Base-by-base conservation (phyloP, 495 filamentous ascomycete genomes). In the Sordaria brevicollis region DNA sequence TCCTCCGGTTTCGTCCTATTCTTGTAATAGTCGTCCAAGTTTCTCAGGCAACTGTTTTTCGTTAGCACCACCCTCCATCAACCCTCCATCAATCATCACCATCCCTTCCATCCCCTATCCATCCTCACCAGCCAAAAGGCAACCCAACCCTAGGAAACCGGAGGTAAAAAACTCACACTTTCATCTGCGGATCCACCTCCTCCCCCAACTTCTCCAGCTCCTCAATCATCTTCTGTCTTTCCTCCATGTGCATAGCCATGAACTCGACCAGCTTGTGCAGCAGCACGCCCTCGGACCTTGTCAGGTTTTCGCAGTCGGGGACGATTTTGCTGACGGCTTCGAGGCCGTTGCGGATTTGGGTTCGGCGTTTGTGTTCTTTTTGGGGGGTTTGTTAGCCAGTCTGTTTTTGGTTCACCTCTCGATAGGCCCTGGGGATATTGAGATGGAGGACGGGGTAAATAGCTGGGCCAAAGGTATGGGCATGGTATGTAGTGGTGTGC, bases 331-430 rank as follows among this genome's bases (percentile, higher is more conserved):
- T 90, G 2, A 97, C 84, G 21, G 88, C 84, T 79, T 97, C 93
- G 73, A 95, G 96, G n/a, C 90, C 92, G 35, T 91, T 88, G 35
- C 94, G 87, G 71, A 97, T 97, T 4, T 90, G 90, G 73, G 91
- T 87, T 35, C 94, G 89, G 13, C 94, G 90, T 79, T 97, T 96
- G 77, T 96, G 91, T 78, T 97, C 94, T 87, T 36, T 21, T 10
- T 8, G 21, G 15, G 13, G 49, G 29, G 15, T 25, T 29, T 62
- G 49, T 62, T n/a, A n/a, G n/a, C n/a, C 49, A 62, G 25, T 15
- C 13, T 17, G 6, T 25, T 62, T 11, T 33, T 62, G 43, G 25
- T 2, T 1, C 5, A 7, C 4, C 8, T 31, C 25, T 31, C 2
- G 6, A 13, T 29, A 6, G n/a, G n/a, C n/a, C n/a, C n/a, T n/a